Base-by-base conservation (phyloP, 805 yeast genomes). In the Saturnispora mendoncae region DNA sequence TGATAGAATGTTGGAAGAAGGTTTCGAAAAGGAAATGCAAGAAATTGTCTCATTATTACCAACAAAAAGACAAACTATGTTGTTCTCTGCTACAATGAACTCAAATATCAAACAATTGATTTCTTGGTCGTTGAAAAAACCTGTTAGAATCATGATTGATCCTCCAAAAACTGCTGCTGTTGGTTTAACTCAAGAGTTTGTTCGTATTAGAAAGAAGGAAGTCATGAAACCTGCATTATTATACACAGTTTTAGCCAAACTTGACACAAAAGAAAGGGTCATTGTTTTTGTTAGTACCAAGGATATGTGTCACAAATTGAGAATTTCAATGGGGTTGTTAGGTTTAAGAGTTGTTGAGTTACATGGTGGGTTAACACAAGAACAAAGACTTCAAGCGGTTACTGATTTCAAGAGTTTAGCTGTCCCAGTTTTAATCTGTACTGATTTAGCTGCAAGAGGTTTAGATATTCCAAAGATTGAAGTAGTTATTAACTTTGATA, bases 391-490 rank as follows among this genome's bases (percentile, higher is more conserved):
- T 50, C 72, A 72, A 46, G 82, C 84, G 55, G 84, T 92, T 34
- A 82, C 78, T 9, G 82, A 79, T 45, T 92, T 92, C 68, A 86
- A 85, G 53, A 77, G 76, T 48, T 69, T 86, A 49, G 74, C 76
- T 3, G 95, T 88, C 25, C 95, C 97, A 2, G 78, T 90, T 8
- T 69, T 92, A 45, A 71, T 92, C 31, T 92, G 97, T 79, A 92
- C 99, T 1, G 99, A 92, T 72, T 74, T 92, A 61, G 98, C 98
- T 2, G 90, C 98, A 23, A 84, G 99, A 76, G 99, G 99, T 72
- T 73, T 92, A 58, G 99, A 92, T 82, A 92, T 92, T 56, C 97
- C 97, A 47, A 90, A 90, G 64, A 88, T 92, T 59, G 97, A 88
- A 60, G 78, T 82, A 45, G 99, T 92, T 36, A 74, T 92, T 56